phyloP scores from a whole-genome alignment of 805 yeast species.

The Candida jianshihensis region DNA sequence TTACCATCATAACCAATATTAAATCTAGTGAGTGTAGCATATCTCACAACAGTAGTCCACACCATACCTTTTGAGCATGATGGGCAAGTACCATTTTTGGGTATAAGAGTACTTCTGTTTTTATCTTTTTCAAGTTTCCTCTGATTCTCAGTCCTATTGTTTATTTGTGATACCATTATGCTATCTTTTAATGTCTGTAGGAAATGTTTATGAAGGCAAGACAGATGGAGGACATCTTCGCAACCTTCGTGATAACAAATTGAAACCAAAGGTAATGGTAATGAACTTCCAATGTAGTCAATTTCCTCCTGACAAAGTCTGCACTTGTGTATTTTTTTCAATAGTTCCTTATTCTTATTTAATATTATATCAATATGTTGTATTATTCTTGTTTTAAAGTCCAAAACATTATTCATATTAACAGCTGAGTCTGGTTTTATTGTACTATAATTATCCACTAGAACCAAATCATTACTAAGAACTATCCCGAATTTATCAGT shows the following conservation, averaged over 20 bases:
- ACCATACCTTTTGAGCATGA: conserved; percentile 19
- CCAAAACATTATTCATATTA: conserved; percentile 22
- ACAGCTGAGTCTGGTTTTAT: conserved; percentile 3
- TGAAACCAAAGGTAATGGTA: conserved; percentile 27
- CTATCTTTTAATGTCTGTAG: not conserved
- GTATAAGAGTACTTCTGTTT: conserved; percentile 20
- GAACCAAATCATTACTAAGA: conserved; percentile 4
- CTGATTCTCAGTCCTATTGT: not conserved
- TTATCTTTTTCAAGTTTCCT: too few relatives aligned
- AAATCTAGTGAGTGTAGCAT: conserved; percentile 16
- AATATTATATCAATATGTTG: conserved; percentile 9
- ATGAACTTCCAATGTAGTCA: conserved; percentile 29
- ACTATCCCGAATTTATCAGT: conserved; percentile 14
- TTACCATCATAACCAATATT: conserved; percentile 7
- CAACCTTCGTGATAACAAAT: conserved; percentile 30
- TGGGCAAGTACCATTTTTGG: conserved; percentile 24
- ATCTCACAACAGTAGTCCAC: conserved; percentile 25
- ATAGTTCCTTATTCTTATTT: conserved; percentile 12
- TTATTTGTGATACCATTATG: not conserved
- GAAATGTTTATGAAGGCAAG: conserved; percentile 29
- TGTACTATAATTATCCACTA: not conserved
- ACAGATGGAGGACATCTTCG: conserved; percentile 28
- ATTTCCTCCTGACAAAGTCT: conserved; percentile 24
- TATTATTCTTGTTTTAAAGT: conserved; percentile 18
- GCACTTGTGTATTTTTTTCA: conserved; percentile 24